Percentiles rank a stretch among this genome's conserved stretches.
phyloP scores from a whole-genome alignment of 2,329 filamentous ascomycete genomes.

The Exophiala dermatitidis region DNA sequence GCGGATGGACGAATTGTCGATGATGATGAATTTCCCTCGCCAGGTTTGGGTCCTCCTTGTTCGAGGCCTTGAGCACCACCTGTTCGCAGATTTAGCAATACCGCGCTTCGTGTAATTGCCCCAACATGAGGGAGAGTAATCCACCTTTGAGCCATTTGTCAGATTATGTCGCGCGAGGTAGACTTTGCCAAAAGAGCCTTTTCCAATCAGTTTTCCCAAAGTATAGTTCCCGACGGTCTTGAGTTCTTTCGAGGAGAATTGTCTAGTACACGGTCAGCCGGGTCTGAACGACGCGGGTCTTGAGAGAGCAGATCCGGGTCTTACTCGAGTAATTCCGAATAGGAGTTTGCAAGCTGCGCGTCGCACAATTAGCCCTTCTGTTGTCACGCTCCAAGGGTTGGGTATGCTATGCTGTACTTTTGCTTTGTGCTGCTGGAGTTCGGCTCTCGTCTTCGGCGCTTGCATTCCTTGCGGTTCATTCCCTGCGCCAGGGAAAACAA shows the following conservation, averaged over 20 bases:
- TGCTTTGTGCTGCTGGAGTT: constrained; percentile 53
- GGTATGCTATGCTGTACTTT: constrained; percentile 38
- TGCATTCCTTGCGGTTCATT: constrained; percentile 32
- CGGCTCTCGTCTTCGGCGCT: constrained; percentile 46
- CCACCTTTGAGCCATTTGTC: constrained; percentile 93
- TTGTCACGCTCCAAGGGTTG: not conserved
- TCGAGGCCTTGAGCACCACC: constrained; percentile 97
- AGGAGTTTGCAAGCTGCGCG: constrained; percentile 83
- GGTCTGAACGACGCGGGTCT: not conserved
- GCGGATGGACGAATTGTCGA: constrained; percentile 92
- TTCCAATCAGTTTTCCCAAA: constrained; percentile 85
- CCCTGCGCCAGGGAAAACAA: constrained; percentile 3
- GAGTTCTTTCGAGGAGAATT: constrained; percentile 88
- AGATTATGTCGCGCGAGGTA: constrained; percentile 95
- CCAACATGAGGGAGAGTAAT: constrained; percentile 30
- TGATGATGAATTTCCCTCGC: constrained; percentile 98
- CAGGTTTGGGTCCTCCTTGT: constrained; percentile 90
- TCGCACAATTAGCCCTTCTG: constrained; percentile 20
- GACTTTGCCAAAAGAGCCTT: constrained; percentile 97
- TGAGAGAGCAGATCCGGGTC: constrained; percentile 34
- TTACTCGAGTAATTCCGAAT: constrained; percentile 90
- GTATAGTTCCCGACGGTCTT: constrained; percentile 91
- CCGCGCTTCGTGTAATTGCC: constrained; percentile 1
- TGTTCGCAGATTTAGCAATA: constrained; percentile 34
- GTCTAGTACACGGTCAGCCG: constrained; percentile 48